Evolutionary conservation across 495 filamentous ascomycete genomes (phyloP), one percentile per base, ranked within the genome.

Genomic region (Lasiosphaeriaceae sp.): DNA sequence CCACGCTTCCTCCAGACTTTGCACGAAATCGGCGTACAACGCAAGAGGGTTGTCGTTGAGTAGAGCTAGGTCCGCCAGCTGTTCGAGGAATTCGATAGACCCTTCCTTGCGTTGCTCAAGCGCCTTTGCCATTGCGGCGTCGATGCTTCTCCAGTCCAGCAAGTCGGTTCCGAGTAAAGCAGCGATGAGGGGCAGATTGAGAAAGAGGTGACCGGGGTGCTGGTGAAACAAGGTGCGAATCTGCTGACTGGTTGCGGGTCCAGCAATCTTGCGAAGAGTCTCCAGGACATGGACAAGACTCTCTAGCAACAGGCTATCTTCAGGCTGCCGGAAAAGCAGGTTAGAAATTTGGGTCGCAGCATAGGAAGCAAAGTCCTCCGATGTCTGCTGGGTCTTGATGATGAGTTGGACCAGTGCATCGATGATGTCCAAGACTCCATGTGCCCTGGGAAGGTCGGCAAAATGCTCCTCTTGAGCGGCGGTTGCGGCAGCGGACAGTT

Each of bases 11-110:
- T 90, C 87, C 59, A 88, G 77, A 69, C 85, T 95, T 55, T 81
- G 82, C 11, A 89, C 87, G 71, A 97, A 96, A 73, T 97, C 93
- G 3, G 91, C 83, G 60, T 89, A 84, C 41, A 97, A 75, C 2
- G 87, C 88, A 17, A 86, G 75, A 0, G 90, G 88, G 51, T 83
- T 80, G 43, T 92, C 86, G 63, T 82, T 88, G 51, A 95, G 81
- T 3, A 97, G 74, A 16, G 91, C 81, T 24, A 86, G 81, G 63
- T 91, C 86, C 66, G 96, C 76, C 14, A 97, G 71, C 34, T 81
- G 80, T 14, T 84, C 82, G 20, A 97, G 77, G 61, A 96, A 86
- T 50, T 90, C 83, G 14, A 96, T 66, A 2, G 89, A 88, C 20
- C 74, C 77, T 11, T 80, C 76, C 50, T 89, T 89, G 57, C 85